A percentile compares a stretch with the other conserved stretches of the same genome.
These are phyloP conservation scores for Metschnikowia koreensis DNA, from an alignment of 805 yeast species.

Conservation along the genomic window DNA sequence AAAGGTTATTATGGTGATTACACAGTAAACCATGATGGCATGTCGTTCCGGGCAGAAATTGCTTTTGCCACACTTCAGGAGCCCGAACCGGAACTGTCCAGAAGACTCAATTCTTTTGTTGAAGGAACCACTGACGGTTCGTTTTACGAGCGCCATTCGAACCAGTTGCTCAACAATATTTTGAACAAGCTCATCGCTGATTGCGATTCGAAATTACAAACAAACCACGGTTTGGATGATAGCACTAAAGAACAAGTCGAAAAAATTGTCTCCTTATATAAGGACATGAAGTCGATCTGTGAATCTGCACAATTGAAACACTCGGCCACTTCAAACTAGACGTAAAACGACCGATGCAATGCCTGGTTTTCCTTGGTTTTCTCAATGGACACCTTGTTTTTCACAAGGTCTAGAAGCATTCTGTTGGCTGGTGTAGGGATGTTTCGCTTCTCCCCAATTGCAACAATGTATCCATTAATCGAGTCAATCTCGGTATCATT, in stretches of 20 bases:
- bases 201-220: conserved; percentile 21
- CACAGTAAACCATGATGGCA: conserved; percentile 49
- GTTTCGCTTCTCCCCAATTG: conserved; percentile 48
- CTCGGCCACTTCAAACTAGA: not conserved
- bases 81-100: conserved; percentile 26
- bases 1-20: conserved; percentile 71
- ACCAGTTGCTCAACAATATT: conserved; percentile 31
- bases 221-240: conserved; percentile 14
- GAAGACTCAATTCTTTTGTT: conserved; percentile 36
- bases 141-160: conserved; percentile 31
- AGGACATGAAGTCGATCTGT: conserved; percentile 28
- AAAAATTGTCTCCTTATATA: conserved; percentile 25
- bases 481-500: conserved; percentile 74
- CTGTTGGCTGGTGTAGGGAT: conserved; percentile 47
- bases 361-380: conserved; percentile 24
- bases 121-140: conserved; percentile 51
- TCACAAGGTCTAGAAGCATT: conserved; percentile 46
- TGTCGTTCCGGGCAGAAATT: conserved; percentile 73
- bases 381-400: conserved; percentile 33
- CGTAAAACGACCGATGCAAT: conserved; percentile 1
- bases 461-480: conserved; percentile 77
- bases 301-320: conserved; percentile 5
- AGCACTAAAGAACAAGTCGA: conserved; percentile 7
- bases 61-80: conserved; percentile 63
- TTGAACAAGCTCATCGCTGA: conserved; percentile 27